These are phyloP conservation scores for Eucalyptus grandis DNA, from an alignment of 345 rosid genomes.

Conservation along the genomic window DNA sequence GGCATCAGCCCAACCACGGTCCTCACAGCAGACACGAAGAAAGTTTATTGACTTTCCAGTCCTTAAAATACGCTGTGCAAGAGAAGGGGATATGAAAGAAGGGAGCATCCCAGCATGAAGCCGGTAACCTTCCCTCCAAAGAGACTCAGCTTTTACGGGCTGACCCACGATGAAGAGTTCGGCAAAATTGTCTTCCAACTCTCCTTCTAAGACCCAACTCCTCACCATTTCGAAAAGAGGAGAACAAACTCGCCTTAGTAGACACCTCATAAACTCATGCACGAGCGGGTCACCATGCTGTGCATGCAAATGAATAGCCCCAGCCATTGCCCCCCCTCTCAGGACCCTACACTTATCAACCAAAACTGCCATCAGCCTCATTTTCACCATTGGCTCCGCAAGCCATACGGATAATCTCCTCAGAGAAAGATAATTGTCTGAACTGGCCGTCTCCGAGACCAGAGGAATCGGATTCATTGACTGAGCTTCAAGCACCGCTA, in stretches of 20 bases:
- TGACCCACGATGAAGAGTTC: conserved; percentile 90
- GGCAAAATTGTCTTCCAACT: conserved; percentile 83
- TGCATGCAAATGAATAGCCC: conserved; percentile 93
- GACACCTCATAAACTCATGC: conserved; percentile 74
- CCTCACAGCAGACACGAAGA: conserved; percentile 92
- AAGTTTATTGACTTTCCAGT: conserved; percentile 97
- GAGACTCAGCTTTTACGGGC: conserved; percentile 87
- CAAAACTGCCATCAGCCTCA: conserved; percentile 97
- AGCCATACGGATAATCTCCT: conserved; percentile 94
- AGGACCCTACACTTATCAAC: conserved; percentile 85
- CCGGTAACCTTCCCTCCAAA: conserved; percentile 97
- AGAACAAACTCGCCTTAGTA: conserved; percentile 80
- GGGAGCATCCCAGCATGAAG: conserved; percentile 90
- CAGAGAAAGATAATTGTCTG: conserved; percentile 64
- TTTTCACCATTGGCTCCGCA: conserved; percentile 87
- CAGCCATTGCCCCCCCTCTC: conserved; percentile 97
- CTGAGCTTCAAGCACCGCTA: conserved; percentile 87
- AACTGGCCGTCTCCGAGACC: conserved; percentile 55
- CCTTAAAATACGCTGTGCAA: conserved; percentile 87
- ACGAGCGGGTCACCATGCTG: conserved; percentile 93
- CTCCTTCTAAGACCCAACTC: conserved; percentile 99
- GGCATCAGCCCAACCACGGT: conserved; percentile 93
- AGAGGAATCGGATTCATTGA: conserved; percentile 89
- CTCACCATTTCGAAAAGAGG: conserved; percentile 98
- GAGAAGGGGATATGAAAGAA: conserved; percentile 76